These are phyloP conservation scores for Candida pseudoglaebosa DNA, from an alignment of 805 yeast species.

Conservation along the genomic window DNA sequence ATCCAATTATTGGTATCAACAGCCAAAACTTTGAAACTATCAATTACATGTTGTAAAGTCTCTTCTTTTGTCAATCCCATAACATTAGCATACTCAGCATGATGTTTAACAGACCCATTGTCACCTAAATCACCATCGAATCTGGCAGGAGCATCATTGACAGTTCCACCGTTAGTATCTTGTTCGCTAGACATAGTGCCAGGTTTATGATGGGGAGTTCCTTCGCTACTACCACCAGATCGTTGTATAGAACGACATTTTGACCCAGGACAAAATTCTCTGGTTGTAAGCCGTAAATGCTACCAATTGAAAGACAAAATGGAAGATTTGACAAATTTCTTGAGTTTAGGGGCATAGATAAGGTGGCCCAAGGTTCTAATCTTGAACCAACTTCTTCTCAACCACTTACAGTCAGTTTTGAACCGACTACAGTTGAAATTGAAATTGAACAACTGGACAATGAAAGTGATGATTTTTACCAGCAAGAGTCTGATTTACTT, in stretches of 20 bases:
- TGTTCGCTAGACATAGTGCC: background rate
- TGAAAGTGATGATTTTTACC: background rate
- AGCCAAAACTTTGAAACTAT: conserved; percentile 62
- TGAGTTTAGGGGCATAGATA: conserved; percentile 9
- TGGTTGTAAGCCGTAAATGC: background rate
- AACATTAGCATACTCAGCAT: conserved; percentile 73
- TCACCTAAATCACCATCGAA: too few species aligned
- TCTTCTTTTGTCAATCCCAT: conserved; percentile 42
- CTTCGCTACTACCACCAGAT: background rate
- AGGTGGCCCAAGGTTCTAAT: conserved; percentile 2
- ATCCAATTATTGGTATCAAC: conserved; percentile 77
- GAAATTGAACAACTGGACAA: background rate
- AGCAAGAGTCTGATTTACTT: background rate
- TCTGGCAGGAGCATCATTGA: too few species aligned
- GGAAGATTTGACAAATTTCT: conserved; percentile 5
- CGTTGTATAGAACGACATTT: background rate
- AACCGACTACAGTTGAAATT: background rate
- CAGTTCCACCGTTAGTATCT: too few species aligned
- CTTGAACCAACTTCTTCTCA: background rate
- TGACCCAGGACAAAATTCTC: background rate
- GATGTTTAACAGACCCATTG: conserved; percentile 38
- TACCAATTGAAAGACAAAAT: background rate
- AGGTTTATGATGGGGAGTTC: background rate
- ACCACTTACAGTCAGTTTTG: background rate
- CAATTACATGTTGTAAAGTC: conserved; percentile 52